Evolutionary conservation across 257 asterid species (phyloP).

Genomic region (Cruciata laevipes): DNA sequence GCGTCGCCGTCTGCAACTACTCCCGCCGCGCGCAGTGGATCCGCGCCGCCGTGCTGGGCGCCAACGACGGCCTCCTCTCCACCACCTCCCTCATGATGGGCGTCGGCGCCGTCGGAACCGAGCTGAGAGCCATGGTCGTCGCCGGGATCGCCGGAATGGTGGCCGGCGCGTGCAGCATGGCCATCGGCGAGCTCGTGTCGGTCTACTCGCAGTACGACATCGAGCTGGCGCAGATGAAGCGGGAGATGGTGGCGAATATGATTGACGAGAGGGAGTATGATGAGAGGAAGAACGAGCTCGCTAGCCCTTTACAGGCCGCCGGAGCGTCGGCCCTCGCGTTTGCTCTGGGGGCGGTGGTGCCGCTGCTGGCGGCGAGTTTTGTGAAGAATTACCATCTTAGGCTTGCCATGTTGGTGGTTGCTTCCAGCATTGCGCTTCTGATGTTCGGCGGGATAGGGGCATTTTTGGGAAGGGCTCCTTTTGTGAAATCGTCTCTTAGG

Average conservation of each 20-base stretch:
- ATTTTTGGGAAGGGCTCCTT: slow-evolving; percentile 40
- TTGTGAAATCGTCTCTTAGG: slow-evolving; percentile 40
- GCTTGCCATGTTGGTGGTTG: slow-evolving; percentile 47
- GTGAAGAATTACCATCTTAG: slow-evolving; percentile 32
- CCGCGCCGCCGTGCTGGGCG: slow-evolving; percentile 63
- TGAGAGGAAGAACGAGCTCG: slow-evolving; percentile 26
- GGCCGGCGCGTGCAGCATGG: slow-evolving; percentile 83
- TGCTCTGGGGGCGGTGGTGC: slow-evolving; percentile 56
- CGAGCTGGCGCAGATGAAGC: slow-evolving; percentile 46
- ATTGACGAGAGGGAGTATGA: slow-evolving; percentile 4
- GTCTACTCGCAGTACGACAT: slow-evolving; percentile 61
- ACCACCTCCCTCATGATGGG: slow-evolving; percentile 74
- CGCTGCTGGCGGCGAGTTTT: slow-evolving; percentile 48
- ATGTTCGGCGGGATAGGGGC: slow-evolving; percentile 58
- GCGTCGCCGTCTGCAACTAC: slow-evolving; percentile 30
- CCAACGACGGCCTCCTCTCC: slow-evolving; percentile 64
- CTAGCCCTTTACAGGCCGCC: slow-evolving; percentile 54
- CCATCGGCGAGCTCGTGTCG: slow-evolving; percentile 64
- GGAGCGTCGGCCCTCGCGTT: slow-evolving; percentile 54
- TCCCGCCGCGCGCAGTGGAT: slow-evolving; percentile 68
- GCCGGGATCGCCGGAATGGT: slow-evolving; percentile 54
- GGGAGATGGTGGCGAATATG: slow-evolving; percentile 15
- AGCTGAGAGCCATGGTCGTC: slow-evolving; percentile 49
- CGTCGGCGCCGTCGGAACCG: slow-evolving; percentile 48
- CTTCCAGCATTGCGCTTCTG: slow-evolving; percentile 48